Evolutionary conservation across 345 rosid genomes (phyloP).

Genomic region (Pseudoturritis turrita): DNA sequence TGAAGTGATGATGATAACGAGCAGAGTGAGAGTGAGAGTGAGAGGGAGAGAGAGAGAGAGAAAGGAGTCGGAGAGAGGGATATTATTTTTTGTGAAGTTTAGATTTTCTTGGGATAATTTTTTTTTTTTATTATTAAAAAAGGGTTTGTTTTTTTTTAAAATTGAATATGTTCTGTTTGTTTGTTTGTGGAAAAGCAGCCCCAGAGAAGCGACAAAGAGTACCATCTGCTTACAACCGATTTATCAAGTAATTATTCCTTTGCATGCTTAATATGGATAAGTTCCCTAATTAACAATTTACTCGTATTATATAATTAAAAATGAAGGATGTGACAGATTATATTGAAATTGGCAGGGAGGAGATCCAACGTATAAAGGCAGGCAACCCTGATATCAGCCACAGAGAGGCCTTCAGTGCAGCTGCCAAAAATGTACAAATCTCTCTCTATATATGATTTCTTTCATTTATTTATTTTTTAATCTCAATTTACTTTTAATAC

Average conservation of each 20-base stretch:
- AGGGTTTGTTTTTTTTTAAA: neutral
- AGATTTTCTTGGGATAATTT: constrained; percentile 23
- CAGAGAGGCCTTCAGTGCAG: constrained; percentile 96
- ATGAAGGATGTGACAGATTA: constrained; percentile 14
- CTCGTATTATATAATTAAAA: neutral
- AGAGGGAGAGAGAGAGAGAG: constrained; percentile 27
- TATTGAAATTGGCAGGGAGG: constrained; percentile 55
- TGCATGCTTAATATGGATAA: constrained; percentile 18
- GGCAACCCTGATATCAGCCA: constrained; percentile 95
- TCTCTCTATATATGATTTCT: neutral
- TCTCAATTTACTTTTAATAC: neutral
- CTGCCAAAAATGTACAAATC: constrained; percentile 85
- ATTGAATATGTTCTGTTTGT: constrained; percentile 30
- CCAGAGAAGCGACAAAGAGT: constrained; percentile 99
- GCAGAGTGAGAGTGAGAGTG: constrained; percentile 26
- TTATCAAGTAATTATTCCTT: constrained; percentile 72
- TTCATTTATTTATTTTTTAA: neutral
- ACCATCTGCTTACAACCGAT: constrained; percentile 99
- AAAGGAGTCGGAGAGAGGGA: neutral
- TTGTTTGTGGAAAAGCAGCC: constrained; percentile 50
- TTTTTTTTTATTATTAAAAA: neutral
- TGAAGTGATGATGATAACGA: constrained; percentile 29
- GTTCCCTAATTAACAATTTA: neutral
- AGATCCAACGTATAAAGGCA: constrained; percentile 98
- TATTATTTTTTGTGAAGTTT: constrained; percentile 16